phyloP scores from a whole-genome alignment of 2,329 filamentous ascomycete species.

The Monosporascus sp. region DNA sequence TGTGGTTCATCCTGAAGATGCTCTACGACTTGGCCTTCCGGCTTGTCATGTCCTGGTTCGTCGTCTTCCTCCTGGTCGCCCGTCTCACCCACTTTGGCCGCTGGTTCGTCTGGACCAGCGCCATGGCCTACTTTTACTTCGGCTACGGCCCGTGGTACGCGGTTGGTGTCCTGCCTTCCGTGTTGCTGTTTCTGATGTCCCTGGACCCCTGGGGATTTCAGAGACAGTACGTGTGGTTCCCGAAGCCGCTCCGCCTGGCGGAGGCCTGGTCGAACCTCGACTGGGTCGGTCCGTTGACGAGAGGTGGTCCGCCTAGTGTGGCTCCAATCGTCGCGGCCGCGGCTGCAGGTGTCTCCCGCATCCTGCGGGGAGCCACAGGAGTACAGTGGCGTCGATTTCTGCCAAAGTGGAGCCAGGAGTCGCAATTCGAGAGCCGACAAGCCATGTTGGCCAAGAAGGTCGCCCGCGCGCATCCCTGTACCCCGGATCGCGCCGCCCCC shows the following conservation, averaged over 20 bases:
- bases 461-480: too few species aligned
- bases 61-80: background rate
- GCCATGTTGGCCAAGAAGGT: too few species aligned
- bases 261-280: background rate
- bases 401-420: too few species aligned
- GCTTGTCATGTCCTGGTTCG: background rate
- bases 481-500: too few species aligned
- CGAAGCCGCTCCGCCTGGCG: background rate
- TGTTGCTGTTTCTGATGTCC: background rate
- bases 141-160: background rate
- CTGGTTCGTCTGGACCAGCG: background rate
- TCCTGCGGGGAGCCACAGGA: background rate
- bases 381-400: background rate
- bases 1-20: background rate
- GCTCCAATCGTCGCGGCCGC: background rate
- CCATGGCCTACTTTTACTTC: background rate
- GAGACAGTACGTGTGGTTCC: too few species aligned
- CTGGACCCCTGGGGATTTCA: too few species aligned
- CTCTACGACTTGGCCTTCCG: slow-evolving; percentile 1
- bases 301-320: background rate
- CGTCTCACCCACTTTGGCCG: slow-evolving; percentile 1
- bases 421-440: too few species aligned
- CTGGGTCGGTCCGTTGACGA: background rate
- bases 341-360: background rate
- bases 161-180: background rate